A percentile compares a stretch with the other conserved stretches of the same genome.
Evolutionary conservation across 2,329 filamentous ascomycete species (phyloP).

Genomic region (Dothistroma septosporum): DNA sequence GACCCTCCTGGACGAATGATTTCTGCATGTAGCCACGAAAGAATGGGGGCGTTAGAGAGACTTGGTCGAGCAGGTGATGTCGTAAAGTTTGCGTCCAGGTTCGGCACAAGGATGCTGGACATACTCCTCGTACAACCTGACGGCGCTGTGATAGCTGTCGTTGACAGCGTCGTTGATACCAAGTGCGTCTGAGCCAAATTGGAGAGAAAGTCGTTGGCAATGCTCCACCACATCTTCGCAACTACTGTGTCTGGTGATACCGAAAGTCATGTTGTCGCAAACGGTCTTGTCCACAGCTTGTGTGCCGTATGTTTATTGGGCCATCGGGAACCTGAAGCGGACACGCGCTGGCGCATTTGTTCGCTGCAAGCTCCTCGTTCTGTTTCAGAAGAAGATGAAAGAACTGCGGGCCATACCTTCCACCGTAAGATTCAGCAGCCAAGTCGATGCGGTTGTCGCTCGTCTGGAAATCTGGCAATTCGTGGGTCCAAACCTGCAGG

Average conservation of each 20-base stretch:
- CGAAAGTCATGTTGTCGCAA: conserved; percentile 45
- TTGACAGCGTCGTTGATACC: conserved; percentile 39
- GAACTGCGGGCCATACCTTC: conserved; percentile 61
- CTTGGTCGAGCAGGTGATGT: conserved; percentile 50
- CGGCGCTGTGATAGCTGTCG: conserved; percentile 43
- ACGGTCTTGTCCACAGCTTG: conserved; percentile 47
- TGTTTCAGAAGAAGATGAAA: conserved; percentile 54
- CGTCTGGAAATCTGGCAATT: conserved; percentile 62
- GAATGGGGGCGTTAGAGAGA: conserved; percentile 29
- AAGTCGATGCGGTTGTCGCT: conserved; percentile 55
- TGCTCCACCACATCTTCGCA: conserved; percentile 52
- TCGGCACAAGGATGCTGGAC: conserved; percentile 42
- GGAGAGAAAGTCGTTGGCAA: conserved; percentile 47
- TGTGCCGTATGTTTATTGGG: conserved; percentile 57
- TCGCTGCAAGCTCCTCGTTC: conserved; percentile 48
- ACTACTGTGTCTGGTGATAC: conserved; percentile 44
- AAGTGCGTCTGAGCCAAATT: conserved; percentile 49
- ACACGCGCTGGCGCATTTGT: conserved; percentile 39
- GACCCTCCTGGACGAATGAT: conserved; percentile 41
- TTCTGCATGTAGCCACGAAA: conserved; percentile 44
- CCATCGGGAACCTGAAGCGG: conserved; percentile 39
- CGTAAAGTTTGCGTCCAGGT: conserved; percentile 51
- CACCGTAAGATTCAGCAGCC: conserved; percentile 44
- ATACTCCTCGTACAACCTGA: conserved; percentile 43
- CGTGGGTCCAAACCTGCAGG: conserved; percentile 58